Base-by-base conservation (phyloP, 192 early-diverging fungal genomes). In the Phlyctochytrium planicorne region DNA sequence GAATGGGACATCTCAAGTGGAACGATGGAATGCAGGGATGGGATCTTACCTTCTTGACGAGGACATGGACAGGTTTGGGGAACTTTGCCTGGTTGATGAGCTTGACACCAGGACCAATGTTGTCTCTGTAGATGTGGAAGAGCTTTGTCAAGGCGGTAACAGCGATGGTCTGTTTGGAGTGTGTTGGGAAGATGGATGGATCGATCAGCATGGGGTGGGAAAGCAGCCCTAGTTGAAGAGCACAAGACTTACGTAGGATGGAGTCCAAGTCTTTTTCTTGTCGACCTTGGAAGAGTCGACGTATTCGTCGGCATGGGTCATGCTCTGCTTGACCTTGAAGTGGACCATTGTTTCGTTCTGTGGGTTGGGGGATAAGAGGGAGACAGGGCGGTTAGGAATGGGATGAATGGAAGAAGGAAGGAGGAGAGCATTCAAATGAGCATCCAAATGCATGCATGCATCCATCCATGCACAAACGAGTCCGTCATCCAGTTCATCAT, bases 21-120 rank as follows among this genome's bases (percentile, higher is more conserved):
- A n/a, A n/a, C n/a, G n/a, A n/a, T n/a, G n/a, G n/a, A n/a, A n/a
- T n/a, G n/a, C n/a, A n/a, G n/a, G n/a, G n/a, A n/a, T n/a, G n/a
- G n/a, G 20, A 47, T 14, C 40, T 6, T 47, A 47, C 63, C 50
- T 65, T 47, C 30, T 65, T 65, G 40, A 65, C 37, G 50, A 23
- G 23, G 27, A 65, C 63, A 31, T 65, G 63, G 40, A 65, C 30
- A 30, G 63, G 63, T 31, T 53, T 65, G 37, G 63, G 63, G 60
- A 57, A 57, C 20, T 29, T 14, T 14, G 55, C 27, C 6, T 57
- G 10, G 55, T 57, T 25, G 55, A 57, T 12, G 27, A 57, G 10
- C 55, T 57, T 57, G 10, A 10, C 6, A 27, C 55, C 55, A 4
- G 55, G 10, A 27, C 27, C 55, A 29, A 57, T 57, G 55, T 57